Evolutionary conservation across 2,329 filamentous ascomycete genomes (phyloP).

Genomic region (Plectosphaerella cucumerina): DNA sequence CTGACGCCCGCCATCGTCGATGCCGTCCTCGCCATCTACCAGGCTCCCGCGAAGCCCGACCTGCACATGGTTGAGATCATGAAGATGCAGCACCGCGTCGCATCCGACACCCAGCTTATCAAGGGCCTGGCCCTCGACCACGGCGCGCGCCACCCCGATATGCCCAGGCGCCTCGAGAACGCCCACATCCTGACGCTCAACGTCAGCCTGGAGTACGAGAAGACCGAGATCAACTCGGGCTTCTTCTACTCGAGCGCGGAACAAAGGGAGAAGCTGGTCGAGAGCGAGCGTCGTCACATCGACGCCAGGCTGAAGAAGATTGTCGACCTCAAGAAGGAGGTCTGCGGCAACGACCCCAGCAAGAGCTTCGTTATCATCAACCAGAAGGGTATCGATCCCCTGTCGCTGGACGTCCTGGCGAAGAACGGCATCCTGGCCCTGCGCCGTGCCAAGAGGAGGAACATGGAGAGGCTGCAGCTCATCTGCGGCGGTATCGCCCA

Average conservation of each 20-base stretch:
- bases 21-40: constrained; percentile 90
- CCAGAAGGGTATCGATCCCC: constrained; percentile 97
- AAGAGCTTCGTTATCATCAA: constrained; percentile 98
- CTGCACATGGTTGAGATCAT: constrained; percentile 99
- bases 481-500: constrained; percentile 87
- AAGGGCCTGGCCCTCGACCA: constrained; percentile 90
- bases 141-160: constrained; percentile 93
- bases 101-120: constrained; percentile 94
- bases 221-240: constrained; percentile 97
- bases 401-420: constrained; percentile 91
- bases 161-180: constrained; percentile 95
- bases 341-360: constrained; percentile 87
- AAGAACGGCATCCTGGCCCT: constrained; percentile 98
- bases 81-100: constrained; percentile 99
- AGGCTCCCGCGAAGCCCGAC: constrained; percentile 86
- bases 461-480: constrained; percentile 97
- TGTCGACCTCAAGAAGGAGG: constrained; percentile 95
- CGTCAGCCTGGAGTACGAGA: constrained; percentile 96
- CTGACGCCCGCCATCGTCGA: constrained; percentile 95
- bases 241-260: constrained; percentile 99
- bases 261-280: constrained; percentile 95
- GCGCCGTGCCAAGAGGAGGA: constrained; percentile 90
- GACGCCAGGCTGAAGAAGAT: constrained; percentile 97
- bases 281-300: constrained; percentile 93
- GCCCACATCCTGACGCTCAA: constrained; percentile 94